Conservation (phyloP, 2,329 filamentous ascomycete species). For the Monilinia fructicola region DNA sequence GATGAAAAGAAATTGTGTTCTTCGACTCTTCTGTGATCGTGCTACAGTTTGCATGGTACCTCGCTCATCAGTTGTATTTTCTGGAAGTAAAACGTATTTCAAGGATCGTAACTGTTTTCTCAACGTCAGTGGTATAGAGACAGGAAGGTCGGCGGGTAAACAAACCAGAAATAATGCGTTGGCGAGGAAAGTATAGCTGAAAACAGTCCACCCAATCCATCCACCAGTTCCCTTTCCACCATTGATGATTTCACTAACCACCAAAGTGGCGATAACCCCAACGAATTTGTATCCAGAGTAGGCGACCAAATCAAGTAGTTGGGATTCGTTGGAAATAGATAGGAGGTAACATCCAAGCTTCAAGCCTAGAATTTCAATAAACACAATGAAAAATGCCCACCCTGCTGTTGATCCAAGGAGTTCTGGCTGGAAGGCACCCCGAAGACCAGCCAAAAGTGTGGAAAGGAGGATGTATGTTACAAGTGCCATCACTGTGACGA, state of each 20-base stretch:
- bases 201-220: constrained; percentile 85
- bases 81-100: constrained; percentile 92
- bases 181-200: constrained; percentile 87
- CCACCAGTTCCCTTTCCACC: constrained; percentile 79
- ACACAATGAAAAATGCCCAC: constrained; percentile 76
- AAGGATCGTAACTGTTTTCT: constrained; percentile 77
- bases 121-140: constrained; percentile 2
- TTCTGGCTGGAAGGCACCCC: constrained; percentile 91
- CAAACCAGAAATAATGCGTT: constrained; percentile 93
- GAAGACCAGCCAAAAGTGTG: constrained; percentile 83
- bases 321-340: constrained; percentile 89
- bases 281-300: constrained; percentile 99
- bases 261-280: constrained; percentile 86
- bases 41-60: constrained; percentile 69
- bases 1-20: constrained; percentile 88
- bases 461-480: constrained; percentile 96
- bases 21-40: constrained; percentile 78
- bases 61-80: constrained; percentile 65
- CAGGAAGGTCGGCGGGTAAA: constrained; percentile 26
- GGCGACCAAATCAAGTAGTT: constrained; percentile 88
- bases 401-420: constrained; percentile 81
- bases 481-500: constrained; percentile 74
- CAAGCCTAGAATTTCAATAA: constrained; percentile 84
- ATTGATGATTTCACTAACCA: constrained; percentile 74
- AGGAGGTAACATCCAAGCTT: constrained; percentile 93